phyloP scores from a whole-genome alignment of 495 filamentous ascomycete species.

The Trichocladium uniseriatum region DNA sequence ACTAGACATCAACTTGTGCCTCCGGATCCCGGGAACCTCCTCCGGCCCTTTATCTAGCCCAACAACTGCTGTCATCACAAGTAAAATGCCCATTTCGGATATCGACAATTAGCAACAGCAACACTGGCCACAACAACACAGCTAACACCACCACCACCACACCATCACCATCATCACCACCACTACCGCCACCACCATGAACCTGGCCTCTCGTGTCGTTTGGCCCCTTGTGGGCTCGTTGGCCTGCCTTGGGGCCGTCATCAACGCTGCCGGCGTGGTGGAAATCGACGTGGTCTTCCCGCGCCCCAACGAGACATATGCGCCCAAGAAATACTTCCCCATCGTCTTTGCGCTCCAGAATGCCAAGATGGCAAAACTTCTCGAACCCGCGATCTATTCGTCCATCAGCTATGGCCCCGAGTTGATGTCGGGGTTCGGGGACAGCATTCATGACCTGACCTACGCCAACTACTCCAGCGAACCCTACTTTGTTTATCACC shows the following conservation, averaged over 20 bases:
- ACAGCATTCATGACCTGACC: too few relatives aligned
- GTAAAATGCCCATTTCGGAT: too few relatives aligned
- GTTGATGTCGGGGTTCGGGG: too few relatives aligned
- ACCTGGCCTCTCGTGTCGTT: not conserved
- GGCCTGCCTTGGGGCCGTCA: not conserved
- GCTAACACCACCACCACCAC: not conserved
- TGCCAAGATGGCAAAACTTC: slow-evolving; percentile 14
- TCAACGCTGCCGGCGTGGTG: not conserved
- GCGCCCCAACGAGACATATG: slow-evolving; percentile 35
- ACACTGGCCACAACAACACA: not conserved
- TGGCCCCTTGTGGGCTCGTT: not conserved
- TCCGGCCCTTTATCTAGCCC: too few relatives aligned
- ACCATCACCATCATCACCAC: not conserved
- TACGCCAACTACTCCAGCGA: not conserved
- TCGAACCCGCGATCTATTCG: not conserved
- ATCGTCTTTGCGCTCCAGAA: slow-evolving; percentile 35
- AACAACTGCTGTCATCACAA: too few relatives aligned
- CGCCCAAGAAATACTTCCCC: slow-evolving; percentile 26
- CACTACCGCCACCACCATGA: not conserved
- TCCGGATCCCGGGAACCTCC: too few relatives aligned
- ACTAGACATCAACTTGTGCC: too few relatives aligned
- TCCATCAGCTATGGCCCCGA: too few relatives aligned
- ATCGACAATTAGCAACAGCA: too few relatives aligned
- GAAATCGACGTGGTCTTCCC: slow-evolving; percentile 36
- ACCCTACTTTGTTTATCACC: slow-evolving; percentile 15